phyloP scores from a whole-genome alignment of 805 yeast genomes.

The Candida taoyuanica region DNA sequence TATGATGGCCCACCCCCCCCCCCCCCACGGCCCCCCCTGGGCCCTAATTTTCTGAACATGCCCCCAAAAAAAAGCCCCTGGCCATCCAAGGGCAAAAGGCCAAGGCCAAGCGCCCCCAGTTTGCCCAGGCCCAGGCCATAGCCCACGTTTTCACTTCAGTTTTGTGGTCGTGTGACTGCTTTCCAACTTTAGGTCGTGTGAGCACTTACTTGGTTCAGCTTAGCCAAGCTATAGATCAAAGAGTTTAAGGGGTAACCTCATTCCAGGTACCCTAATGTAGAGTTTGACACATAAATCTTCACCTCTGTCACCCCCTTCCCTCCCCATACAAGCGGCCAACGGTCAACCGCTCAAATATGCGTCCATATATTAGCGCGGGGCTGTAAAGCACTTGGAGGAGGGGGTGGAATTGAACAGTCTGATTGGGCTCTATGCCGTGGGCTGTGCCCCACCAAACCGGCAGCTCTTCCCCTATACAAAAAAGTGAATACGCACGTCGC shows the following conservation, averaged over 20 bases:
- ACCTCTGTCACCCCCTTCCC: too few relatives aligned
- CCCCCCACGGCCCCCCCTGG: slow-evolving; percentile 11
- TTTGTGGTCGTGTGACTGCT: slow-evolving; percentile 9
- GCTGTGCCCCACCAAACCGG: too few relatives aligned
- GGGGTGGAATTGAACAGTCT: too few relatives aligned
- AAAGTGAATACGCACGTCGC: too few relatives aligned
- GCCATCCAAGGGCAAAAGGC: neutral
- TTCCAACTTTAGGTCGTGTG: slow-evolving; percentile 8
- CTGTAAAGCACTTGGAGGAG: too few relatives aligned
- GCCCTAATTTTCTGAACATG: slow-evolving; percentile 3
- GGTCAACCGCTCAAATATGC: too few relatives aligned
- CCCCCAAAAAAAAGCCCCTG: neutral
- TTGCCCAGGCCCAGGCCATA: neutral
- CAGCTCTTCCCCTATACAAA: too few relatives aligned
- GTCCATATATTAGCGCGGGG: neutral
- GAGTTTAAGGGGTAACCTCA: neutral
- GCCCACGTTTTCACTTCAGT: neutral
- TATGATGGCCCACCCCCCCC: too few relatives aligned
- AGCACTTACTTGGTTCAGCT: neutral
- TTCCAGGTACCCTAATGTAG: neutral
- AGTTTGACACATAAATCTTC: neutral
- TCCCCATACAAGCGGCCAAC: too few relatives aligned
- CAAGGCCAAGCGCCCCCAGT: too few relatives aligned
- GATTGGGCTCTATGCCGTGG: too few relatives aligned
- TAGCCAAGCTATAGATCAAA: neutral